These are phyloP conservation scores for Coriolopsis trogii DNA, from an alignment of 1,284 basidiomycete species.

Conservation along the genomic window DNA sequence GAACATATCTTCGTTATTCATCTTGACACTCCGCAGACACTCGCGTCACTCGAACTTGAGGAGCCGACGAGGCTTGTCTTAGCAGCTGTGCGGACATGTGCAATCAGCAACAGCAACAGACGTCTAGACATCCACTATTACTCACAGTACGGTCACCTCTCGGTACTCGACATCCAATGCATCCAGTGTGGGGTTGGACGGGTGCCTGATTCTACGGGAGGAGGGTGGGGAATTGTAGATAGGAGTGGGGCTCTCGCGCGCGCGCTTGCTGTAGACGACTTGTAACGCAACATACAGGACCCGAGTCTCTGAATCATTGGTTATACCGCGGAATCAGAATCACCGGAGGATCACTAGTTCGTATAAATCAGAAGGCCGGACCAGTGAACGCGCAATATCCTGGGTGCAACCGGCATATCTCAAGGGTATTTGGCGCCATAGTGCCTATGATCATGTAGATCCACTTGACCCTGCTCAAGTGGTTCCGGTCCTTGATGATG, in stretches of 20 bases:
- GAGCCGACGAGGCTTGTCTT: background rate
- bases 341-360: no score
- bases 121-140: constrained; percentile 15
- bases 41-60: no score
- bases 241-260: constrained; percentile 8
- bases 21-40: background rate
- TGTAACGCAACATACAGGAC: no score
- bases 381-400: no score
- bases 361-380: no score
- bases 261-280: background rate
- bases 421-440: no score
- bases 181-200: constrained; percentile 14
- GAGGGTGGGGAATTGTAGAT: constrained; percentile 7
- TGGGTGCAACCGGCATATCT: no score
- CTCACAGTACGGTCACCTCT: background rate
- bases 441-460: constrained; percentile 96
- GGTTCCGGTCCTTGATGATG: constrained; percentile 96
- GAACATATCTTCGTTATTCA: background rate
- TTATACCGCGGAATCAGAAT: no score
- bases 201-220: background rate
- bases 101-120: background rate
- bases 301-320: no score
- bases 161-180: constrained; percentile 3
- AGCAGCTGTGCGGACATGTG: constrained; percentile 3
- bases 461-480: constrained; percentile 95